Evolutionary conservation across 441 rosid genomes (phyloP), one percentile per base, ranked within the genome.

Genomic region (Flueggea neowawraea): DNA sequence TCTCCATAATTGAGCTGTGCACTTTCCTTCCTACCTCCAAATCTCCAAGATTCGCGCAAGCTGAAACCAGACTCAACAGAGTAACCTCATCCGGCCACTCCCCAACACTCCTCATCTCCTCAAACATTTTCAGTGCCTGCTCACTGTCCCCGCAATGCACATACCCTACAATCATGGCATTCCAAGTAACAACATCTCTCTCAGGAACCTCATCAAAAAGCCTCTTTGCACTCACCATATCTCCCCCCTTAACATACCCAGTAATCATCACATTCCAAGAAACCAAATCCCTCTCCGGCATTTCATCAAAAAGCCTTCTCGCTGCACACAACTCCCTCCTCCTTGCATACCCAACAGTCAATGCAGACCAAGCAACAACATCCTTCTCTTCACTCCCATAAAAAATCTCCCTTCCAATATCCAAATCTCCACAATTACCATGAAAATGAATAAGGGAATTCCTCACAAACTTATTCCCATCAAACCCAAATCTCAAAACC

Each of bases 161-260:
- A 53, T 85, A 78, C 41, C 92, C 92, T 0, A 89, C 80, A 54
- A 91, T 84, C 88, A 91, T 78, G 14, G 84, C 72, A 65, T 82
- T 91, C 97, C 95, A 87, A 31, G 97, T 80, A 67, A 82, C 83
- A 48, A 85, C 86, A 72, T 91, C 96, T 77, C 78, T 84, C 65
- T 72, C 72, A 9, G 65, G 78, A 73, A 79, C 84, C 65, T 82
- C 79, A 47, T 75, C 62, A 68, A 89, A 91, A 57, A 87, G 70
- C 66, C 72, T 66, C 72, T 79, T 76, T 16, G 96, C 97, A 51
- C 63, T 61, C 59, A 77, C 81, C 69, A 84, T 73, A 88, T 86
- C 79, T 65, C 89, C 82, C 31, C 81, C 81, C 71, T 81, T 81
- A 6, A 70, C 75, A 76, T 73, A 84, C 45, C 90, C 97, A 15